Evolutionary conservation across 768 basidiomycete species (phyloP), one percentile per base, ranked within the genome.

Genomic region (Leccinum incarnatum): DNA sequence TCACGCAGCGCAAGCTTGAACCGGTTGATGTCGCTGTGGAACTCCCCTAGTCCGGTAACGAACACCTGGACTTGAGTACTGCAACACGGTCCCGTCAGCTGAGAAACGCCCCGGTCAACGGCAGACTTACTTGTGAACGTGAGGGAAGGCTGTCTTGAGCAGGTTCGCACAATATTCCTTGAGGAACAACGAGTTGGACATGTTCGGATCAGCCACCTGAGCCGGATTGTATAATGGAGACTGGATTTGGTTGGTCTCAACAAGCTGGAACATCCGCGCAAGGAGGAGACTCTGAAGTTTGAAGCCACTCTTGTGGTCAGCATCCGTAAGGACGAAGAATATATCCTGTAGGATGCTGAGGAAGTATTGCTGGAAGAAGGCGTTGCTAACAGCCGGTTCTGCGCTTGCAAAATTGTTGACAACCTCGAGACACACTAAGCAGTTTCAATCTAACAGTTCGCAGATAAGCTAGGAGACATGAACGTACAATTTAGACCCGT

Each of bases 221-320:
- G 87, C 73, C 8, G 91, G 87, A 73, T 96, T 93, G 75, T 85
- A 96, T 54, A 99, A 74, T 4, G 95, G 92, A 2, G 88, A 84
- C 61, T 86, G 84, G 67, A 98, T 88, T 59, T 82, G 75, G 68
- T 89, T 87, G 51, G 81, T 81, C 73, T 95, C 91, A 37, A 96
- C 91, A 25, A 98, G 83, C 71, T 93, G 89, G 83, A 97, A 95
- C 79, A 99, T 83, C 32, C 93, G 85, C 17, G 93, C 91, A 48
- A 99, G 86, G n/a, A 98, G 81, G 65, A 92, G 78, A 65, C 90
- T 91, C 75, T 98, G 95, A 59, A 95, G 81, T 75, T 97, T 98
- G 82, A 98, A 97, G 27, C 96, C 95, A 67, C 93, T 95, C 85
- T 98, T 98, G 81, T 99, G 96, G 74, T 98, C 96, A 5, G 95